Evolutionary conservation across 805 yeast species (phyloP), one percentile per base, ranked within the genome.

Genomic region (Kluyveromyces siamensis): DNA sequence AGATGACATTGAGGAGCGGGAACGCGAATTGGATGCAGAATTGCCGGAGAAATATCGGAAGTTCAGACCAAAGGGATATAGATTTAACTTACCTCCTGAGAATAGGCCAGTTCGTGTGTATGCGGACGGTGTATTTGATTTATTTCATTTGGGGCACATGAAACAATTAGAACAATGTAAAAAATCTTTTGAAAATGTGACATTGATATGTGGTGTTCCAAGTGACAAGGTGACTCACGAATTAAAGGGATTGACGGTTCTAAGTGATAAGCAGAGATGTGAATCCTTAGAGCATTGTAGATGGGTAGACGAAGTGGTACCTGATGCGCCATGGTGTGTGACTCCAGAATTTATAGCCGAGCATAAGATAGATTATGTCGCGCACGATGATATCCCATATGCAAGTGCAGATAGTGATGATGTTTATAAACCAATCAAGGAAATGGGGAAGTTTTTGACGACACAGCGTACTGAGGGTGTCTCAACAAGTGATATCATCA

Each of bases 131-230:
- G 96, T 93, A 17, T 93, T 93, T 72, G 99, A 93, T 68, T 71
- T 93, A 53, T 93, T 93, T 71, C 99, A 93, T 68, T 66, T 93
- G 61, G 99, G 99, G 21, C 99, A 93, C 65, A 93, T 93, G 99
- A 81, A 89, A 62, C 99, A 93, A 67, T 74, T 93, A 58, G 98
- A 93, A 63, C 99, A 93, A 69, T 91, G 98, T 58, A 91, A 93
- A 60, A 90, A 91, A 65, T 79, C 96, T 14, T 81, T 93, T 53
- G 84, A 87, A 11, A 87, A 87, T 58, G 96, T 86, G 33, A 76
- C 79, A 49, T 74, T 93, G 59, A 89, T 93, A 27, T 87, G 91
- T 59, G 99, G 99, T 43, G 77, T 91, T 18, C 97, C 98, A 14
- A 81, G 85, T 44, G 99, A 93, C 65, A 74, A 77, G 46, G 89